Evolutionary conservation across 2,329 filamentous ascomycete species (phyloP), one percentile per base, ranked within the genome.

Genomic region (Arthrocladium fulminans): DNA sequence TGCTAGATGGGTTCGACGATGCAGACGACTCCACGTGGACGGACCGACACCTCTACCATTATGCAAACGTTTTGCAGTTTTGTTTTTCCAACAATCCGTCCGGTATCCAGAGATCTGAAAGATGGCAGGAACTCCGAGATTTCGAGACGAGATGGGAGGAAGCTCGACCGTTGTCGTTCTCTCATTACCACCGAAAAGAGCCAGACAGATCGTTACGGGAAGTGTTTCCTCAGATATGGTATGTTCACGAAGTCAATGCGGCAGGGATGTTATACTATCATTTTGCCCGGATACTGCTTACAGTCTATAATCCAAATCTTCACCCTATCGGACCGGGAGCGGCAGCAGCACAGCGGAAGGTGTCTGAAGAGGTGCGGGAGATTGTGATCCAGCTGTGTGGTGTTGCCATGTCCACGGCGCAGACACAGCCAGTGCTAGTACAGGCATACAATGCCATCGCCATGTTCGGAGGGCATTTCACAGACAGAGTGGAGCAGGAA

Each of bases 51-150:
- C 72, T 83, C 0, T 71, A 79, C 2, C 75, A 80, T 55, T 79
- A 78, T 47, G 78, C 78, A n/a, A 77, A 81, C 52, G 76, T 82
- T 1, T 63, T 83, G 13, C 77, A 80, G 51, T 81, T 74, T 56
- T 83, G 80, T 59, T 83, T 81, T 17, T 29, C 47, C 3, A n/a
- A 46, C 7, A 17, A 37, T 15, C 41, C 39, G 12, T 30, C 15
- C 23, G 50, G 45, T 4, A 35, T 44, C 37, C 42, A 47, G 7
- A 48, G 50, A 17, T 45, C 49, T 15, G 50, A 54, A 38, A 43
- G 48, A 22, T 58, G 52, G 51, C 53, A 47, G 24, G 55, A 57
- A 45, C 52, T 62, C 17, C 43, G 51, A 40, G 15, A 56, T 3
- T 58, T 56, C 23, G 50, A 58, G 40, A 25, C 23, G 2, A 51